These are phyloP conservation scores for Monosporozyma yasuniensis DNA, from an alignment of 805 yeast genomes.

Conservation along the genomic window DNA sequence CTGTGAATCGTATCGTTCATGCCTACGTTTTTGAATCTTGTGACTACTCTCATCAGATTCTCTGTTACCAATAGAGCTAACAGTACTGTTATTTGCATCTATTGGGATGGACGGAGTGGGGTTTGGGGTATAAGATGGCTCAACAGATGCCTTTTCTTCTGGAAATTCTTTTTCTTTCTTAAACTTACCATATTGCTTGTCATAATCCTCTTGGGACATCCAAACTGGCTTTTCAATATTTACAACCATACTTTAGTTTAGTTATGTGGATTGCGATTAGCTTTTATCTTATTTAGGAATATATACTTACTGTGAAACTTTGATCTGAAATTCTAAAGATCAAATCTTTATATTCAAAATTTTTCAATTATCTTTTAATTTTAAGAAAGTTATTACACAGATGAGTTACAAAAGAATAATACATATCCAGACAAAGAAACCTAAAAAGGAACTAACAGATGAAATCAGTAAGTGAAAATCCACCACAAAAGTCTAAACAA, in stretches of 20 bases:
- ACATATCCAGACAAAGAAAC: not conserved
- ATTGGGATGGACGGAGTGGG: not conserved
- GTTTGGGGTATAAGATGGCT: not conserved
- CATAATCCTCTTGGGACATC: constrained; percentile 33
- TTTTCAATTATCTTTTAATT: not conserved
- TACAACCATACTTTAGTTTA: not conserved
- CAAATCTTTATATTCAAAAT: not conserved
- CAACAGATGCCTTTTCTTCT: not conserved
- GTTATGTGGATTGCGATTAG: too few species aligned
- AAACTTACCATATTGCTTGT: constrained; percentile 22
- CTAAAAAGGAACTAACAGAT: constrained; percentile 1
- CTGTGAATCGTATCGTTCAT: constrained; percentile 26
- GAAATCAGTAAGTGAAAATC: constrained; percentile 14
- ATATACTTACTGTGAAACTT: too few species aligned
- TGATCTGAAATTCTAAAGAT: not conserved
- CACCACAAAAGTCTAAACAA: not conserved
- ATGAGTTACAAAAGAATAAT: not conserved
- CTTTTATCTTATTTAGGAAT: too few species aligned
- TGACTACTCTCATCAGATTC: not conserved
- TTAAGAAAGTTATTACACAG: not conserved
- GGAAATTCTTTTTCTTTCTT: constrained; percentile 2
- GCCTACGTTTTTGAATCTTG: constrained; percentile 18
- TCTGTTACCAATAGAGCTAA: not conserved
- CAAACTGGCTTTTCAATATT: constrained; percentile 31
- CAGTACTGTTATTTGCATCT: not conserved